Evolutionary conservation across 164 flowering plant species (phyloP), one percentile per base, ranked within the genome.

Genomic region (Vitis rupestris): DNA sequence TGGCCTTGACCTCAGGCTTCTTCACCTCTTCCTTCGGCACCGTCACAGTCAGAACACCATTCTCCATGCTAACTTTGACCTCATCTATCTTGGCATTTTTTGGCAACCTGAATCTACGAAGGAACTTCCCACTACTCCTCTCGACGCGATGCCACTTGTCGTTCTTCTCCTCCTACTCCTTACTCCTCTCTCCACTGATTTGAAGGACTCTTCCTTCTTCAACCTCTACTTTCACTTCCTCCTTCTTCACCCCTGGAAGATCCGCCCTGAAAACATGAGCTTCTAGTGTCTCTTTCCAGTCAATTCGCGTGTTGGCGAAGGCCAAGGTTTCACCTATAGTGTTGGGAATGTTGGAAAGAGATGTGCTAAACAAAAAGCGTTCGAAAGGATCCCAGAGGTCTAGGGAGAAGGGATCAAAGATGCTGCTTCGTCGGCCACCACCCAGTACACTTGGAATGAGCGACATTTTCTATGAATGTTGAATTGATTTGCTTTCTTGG

Each of bases 31-130:
- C 76, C 71, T 80, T 76, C 9, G 82, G 78, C 12, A 76, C 69
- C 13, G 78, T 80, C 48, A 80, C 72, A 11, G 82, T 80, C 13
- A 80, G 82, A 62, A 80, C 80, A 0, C 81, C 85, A 65, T 76
- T 81, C 72, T 76, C 84, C 78, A 79, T 61, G 62, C 65, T 66
- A 9, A 82, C 84, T 59, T 72, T 81, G n/a, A 81, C 78, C 64
- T 79, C 66, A 49, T 79, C 82, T 73, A 68, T n/a, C 77, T 79
- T 82, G 0, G 81, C 81, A 70, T 82, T 77, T 63, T 79, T 82
- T 3, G 82, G 82, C 68, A 82, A 59, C 67, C 85, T 74, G 75
- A 79, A 82, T 61, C 75, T 67, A 50, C 81, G 68, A 13, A 79
- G 68, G 69, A 37, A 37, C 44, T 37, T 37, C 44, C 1, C 44